Conservation (phyloP, 257 asterid genomes). For the Gynochthodes officinalis region DNA sequence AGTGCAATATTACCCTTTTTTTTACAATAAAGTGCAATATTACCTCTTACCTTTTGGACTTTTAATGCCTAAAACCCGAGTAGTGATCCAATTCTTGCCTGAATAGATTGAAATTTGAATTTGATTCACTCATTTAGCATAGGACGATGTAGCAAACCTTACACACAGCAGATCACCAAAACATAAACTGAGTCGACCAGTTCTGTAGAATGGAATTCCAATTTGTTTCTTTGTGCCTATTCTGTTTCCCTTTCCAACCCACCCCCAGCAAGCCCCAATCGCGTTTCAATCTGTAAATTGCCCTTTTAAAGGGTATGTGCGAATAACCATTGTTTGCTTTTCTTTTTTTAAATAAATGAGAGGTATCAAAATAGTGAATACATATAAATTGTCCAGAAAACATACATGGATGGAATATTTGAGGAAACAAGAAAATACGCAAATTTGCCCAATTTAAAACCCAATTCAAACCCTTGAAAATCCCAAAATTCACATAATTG, state of each 20-base stretch:
- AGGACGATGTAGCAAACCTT: not conserved
- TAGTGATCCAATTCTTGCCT: not conserved
- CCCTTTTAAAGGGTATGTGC: not conserved
- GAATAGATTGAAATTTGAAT: not conserved
- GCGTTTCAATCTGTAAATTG: not conserved
- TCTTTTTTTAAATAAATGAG: not conserved
- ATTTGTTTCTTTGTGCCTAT: not conserved
- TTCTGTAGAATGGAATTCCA: not conserved
- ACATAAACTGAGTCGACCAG: not conserved
- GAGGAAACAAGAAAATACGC: not conserved
- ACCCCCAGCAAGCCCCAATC: not conserved
- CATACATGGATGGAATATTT: not conserved
- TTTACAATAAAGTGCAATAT: too few relatives aligned
- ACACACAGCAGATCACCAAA: not conserved
- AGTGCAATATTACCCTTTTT: too few relatives aligned
- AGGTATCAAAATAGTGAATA: not conserved
- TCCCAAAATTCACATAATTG: not conserved
- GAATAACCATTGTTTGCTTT: not conserved
- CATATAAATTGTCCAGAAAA: not conserved
- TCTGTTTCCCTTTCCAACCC: too few relatives aligned
- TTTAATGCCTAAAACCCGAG: not conserved
- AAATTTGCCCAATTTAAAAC: not conserved
- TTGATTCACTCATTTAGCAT: not conserved
- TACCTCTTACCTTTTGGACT: too few relatives aligned
- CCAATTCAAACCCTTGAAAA: not conserved